Evolutionary conservation across 495 filamentous ascomycete species (phyloP).

Genomic region (Xylaria curta): DNA sequence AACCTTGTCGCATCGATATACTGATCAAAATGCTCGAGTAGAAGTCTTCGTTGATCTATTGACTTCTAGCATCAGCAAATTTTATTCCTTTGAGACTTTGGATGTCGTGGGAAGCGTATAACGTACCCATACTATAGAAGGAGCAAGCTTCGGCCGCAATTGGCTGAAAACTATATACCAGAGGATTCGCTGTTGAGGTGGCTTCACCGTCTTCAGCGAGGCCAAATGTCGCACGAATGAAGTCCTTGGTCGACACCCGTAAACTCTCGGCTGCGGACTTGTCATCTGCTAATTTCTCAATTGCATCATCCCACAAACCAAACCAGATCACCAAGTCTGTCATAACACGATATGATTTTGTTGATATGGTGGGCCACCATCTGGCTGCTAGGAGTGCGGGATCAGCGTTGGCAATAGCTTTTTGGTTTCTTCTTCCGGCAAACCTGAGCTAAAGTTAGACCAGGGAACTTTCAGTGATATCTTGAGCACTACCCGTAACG

Average conservation of each 20-base stretch:
- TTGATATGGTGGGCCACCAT: slow-evolving; percentile 35
- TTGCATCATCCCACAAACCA: slow-evolving; percentile 35
- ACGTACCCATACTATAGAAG: slow-evolving; percentile 31
- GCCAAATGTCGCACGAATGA: slow-evolving; percentile 31
- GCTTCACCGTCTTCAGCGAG: slow-evolving; percentile 4
- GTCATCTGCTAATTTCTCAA: slow-evolving; percentile 30
- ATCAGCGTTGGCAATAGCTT: slow-evolving; percentile 28
- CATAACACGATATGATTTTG: slow-evolving; percentile 28
- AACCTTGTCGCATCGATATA: slow-evolving; percentile 37
- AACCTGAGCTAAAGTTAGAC: not conserved
- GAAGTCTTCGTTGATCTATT: slow-evolving; percentile 32
- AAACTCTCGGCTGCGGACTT: slow-evolving; percentile 28
- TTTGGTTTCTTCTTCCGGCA: slow-evolving; percentile 28
- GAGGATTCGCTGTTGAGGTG: slow-evolving; percentile 20
- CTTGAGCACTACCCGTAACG: not conserved
- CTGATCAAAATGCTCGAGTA: slow-evolving; percentile 27
- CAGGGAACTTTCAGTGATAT: not conserved
- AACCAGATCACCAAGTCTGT: slow-evolving; percentile 37
- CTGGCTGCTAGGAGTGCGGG: slow-evolving; percentile 36
- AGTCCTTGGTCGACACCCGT: slow-evolving; percentile 31
- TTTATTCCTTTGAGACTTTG: not conserved
- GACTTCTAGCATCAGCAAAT: not conserved
- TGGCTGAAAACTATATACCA: slow-evolving; percentile 28
- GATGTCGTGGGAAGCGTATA: not conserved
- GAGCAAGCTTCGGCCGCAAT: slow-evolving; percentile 27